Base-by-base conservation (phyloP, 1,284 basidiomycete genomes). In the Chiua sp. region DNA sequence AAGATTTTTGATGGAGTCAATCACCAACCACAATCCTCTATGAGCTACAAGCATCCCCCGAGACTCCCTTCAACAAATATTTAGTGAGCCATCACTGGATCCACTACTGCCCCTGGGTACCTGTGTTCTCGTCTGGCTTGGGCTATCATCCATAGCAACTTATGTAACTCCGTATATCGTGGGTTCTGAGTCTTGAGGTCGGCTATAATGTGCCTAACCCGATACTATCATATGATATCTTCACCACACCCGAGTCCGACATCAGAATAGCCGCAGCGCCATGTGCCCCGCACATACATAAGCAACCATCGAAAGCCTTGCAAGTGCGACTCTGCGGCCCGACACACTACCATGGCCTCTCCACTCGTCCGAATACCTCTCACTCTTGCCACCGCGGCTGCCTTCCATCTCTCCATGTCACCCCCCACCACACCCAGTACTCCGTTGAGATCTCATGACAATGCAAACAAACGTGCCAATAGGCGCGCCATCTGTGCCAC, bases 321-420 rank as follows among this genome's bases (percentile, higher is more conserved):
- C 4, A 10, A 7, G 37, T 20, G 37, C 37, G 18, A 39, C 18
- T 39, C 37, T 11, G 22, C 8, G 39, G 47, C 16, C 44, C 22
- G 32, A 11, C 32, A 15, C 35, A 51, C 42, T 33, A 47, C 26
- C 46, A 57, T 63, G 58, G 33, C 55, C 28, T 32, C 55, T 50
- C 37, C 62, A 37, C 56, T 68, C 53, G 30, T 54, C 30, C 69
- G 58, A 23, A 50, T 70, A 3, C 68, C 69, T 7, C 47, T 69
- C 59, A 58, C 55, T 23, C 49, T 72, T 42, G 57, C 55, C 7
- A 39, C 65, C 0, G 68, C 69, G 11, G 16, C 70, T 47, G 68
- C 68, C 23, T 68, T 72, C 51, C 70, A 69, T 37, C 50, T 61
- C n/a, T 69, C 62, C 28, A 50, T 68, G 59, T 63, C 63, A 7